Evolutionary conservation across 129 eudicot genomes (phyloP), one percentile per base, ranked within the genome.

Genomic region (Artemisia tridentata): DNA sequence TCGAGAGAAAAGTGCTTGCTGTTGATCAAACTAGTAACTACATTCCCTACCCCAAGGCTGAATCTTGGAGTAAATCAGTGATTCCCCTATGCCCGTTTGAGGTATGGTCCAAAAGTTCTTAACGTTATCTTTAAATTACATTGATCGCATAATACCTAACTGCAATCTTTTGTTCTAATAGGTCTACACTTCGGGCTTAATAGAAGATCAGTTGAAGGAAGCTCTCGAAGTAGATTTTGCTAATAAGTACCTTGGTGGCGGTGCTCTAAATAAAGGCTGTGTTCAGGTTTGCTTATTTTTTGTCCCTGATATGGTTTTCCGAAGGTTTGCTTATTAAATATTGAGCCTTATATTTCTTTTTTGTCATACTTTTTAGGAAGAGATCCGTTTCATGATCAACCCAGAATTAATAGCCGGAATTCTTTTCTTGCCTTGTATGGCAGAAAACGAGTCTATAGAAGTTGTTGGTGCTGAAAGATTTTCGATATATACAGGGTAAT

Each of bases 221-320:
- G 96, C 89, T 49, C 74, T 90, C 67, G 96, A 93, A 85, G 96
- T 87, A 34, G 99, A 93, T 82, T 93, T 93, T 79, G 99, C 99
- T 20, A 90, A 93, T 73, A 80, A 75, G 79, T 87, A 84, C 81
- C 45, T 87, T 34, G 99, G 99, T 23, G 99, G 99, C 38, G 99
- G 97, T 72, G 96, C 87, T 79, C 96, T 95, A 45, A 29, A 47
- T 51, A 82, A 76, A 69, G 99, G 97, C 57, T 95, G 97, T 82
- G 89, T 95, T 34, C 99, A 95, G 96, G 96, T 89, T 57, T 19
- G 55, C 57, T 65, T 68, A 51, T 49, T 13, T 29, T 5, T 25
- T 68, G 13, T 67, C 57, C 65, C n/a, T 43, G 11, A 27, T 54
- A 80, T 45, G 25, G 11, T 70, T 25, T 48, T 2, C 14, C 7